Conservation (phyloP, 768 basidiomycete genomes). For the Gyrodon lividus region DNA sequence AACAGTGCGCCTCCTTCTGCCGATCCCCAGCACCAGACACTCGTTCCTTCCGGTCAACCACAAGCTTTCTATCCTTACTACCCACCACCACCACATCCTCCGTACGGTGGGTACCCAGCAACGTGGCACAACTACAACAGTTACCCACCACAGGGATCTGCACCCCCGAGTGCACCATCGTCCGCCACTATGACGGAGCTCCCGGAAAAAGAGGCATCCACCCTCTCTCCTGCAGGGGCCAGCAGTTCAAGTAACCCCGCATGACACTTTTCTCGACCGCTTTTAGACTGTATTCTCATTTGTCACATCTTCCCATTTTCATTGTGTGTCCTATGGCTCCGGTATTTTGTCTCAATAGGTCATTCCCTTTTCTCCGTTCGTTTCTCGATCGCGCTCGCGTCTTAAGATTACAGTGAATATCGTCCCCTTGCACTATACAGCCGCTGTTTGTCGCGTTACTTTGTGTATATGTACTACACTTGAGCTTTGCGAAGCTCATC, state of each 20-base stretch:
- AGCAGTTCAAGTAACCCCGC: conserved; percentile 18
- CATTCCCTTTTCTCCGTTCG: conserved; percentile 11
- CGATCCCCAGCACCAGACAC: conserved; percentile 28
- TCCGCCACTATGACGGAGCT: conserved; percentile 15
- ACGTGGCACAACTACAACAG: conserved; percentile 30
- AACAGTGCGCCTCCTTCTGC: conserved; percentile 13
- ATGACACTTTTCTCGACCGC: conserved; percentile 10
- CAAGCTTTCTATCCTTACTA: conserved; percentile 35
- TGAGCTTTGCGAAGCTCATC: conserved; percentile 2
- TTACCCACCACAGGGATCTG: conserved; percentile 30
- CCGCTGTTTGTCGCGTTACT: conserved; percentile 17
- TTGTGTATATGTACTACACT: conserved; percentile 32
- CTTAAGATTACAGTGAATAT: conserved; percentile 13
- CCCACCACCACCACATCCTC: conserved; percentile 25
- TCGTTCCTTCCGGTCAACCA: conserved; percentile 17
- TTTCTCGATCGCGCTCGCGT: conserved; percentile 1
- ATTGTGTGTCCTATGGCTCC: conserved; percentile 12
- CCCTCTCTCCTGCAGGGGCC: conserved; percentile 14
- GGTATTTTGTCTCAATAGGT: conserved; percentile 30
- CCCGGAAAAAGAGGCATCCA: conserved; percentile 24
- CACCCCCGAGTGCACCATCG: conserved; percentile 21
- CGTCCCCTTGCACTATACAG: conserved; percentile 25
- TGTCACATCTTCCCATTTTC: conserved; percentile 13
- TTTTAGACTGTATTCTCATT: conserved; percentile 28
- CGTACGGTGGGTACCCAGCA: conserved; percentile 30